Base-by-base conservation (phyloP, 805 yeast species). In the Teunomyces aglyptinius region DNA sequence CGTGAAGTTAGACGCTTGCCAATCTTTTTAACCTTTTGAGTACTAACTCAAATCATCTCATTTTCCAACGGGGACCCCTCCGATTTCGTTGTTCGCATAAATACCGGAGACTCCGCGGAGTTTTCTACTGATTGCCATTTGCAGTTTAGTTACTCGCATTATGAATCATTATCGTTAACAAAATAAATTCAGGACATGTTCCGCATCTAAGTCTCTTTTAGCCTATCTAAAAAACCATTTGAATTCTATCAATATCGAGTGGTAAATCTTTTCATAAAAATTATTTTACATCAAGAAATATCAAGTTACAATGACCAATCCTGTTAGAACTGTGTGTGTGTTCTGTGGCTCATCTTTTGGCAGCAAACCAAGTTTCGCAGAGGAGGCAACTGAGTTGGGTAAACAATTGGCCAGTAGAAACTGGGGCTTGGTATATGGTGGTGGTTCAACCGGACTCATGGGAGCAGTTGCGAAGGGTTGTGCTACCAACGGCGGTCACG, bases 271-370 rank as follows among this genome's bases (percentile, higher is more conserved):
- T 4, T 31, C 11, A 13, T 13, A 13, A 31, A n/a, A 13, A 31
- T 20, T 8, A 31, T 13, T 31, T 13, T 31, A 31, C 13, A 31
- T 7, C 7, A 31, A 13, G 16, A 31, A 29, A 13, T 16, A 18
- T 7, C 33, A 22, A 28, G 3, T 16, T 19, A 50, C 22, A 26
- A 62, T 62, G 64, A 60, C 66, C n/a, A 46, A 57, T 13, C 59
- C 70, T 19, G 45, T 41, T n/a, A 76, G 75, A 54, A 73, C 77
- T 15, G 75, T 89, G 8, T 89, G 96, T 66, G 96, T 89, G 20
- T 89, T 86, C 60, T 89, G 96, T 63, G 96, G 96, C 28, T 86
- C 95, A 3, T 79, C 90, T 4, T 77, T 79, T 49, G 96, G 96
- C 12, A 76, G 63, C 36, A 74, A 76, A 43, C 68, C 75, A 5